These are phyloP conservation scores for Talaromyces sp. DNA, from an alignment of 2,329 filamentous ascomycete species.

Conservation along the genomic window DNA sequence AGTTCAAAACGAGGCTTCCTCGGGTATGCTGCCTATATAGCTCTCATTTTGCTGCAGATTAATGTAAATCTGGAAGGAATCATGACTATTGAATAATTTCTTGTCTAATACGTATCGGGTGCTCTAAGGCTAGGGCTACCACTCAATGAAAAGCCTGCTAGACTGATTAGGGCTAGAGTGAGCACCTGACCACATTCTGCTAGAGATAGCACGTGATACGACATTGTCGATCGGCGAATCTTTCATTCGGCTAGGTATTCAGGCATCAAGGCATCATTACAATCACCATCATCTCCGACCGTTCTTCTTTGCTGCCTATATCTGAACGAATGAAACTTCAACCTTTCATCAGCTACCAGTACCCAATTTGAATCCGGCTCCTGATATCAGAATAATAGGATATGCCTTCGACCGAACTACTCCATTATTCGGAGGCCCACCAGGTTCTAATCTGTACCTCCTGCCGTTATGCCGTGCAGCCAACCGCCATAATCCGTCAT, in stretches of 20 bases:
- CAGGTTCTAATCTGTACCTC: constrained; percentile 26
- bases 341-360: not conserved
- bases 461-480: constrained; percentile 32
- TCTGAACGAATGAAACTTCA: not conserved
- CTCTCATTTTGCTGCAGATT: not conserved
- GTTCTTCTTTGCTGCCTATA: not conserved
- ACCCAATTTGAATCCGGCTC: not conserved
- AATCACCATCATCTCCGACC: too few species aligned
- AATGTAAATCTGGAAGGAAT: not conserved
- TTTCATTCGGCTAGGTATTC: not conserved
- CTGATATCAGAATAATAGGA: not conserved
- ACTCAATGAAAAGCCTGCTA: not conserved
- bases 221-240: not conserved
- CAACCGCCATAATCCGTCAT: constrained; percentile 28
- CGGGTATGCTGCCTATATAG: not conserved
- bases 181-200: not conserved
- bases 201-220: not conserved
- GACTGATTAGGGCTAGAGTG: not conserved
- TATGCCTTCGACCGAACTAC: constrained; percentile 15
- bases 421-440: constrained; percentile 23
- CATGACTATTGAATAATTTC: not conserved
- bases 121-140: not conserved
- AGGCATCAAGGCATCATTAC: not conserved
- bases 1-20: not conserved
- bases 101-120: not conserved